A percentile compares a stretch with the other conserved stretches of the same genome.
phyloP scores from a whole-genome alignment of 1,284 basidiomycete species.

The Trichosporon sp. region DNA sequence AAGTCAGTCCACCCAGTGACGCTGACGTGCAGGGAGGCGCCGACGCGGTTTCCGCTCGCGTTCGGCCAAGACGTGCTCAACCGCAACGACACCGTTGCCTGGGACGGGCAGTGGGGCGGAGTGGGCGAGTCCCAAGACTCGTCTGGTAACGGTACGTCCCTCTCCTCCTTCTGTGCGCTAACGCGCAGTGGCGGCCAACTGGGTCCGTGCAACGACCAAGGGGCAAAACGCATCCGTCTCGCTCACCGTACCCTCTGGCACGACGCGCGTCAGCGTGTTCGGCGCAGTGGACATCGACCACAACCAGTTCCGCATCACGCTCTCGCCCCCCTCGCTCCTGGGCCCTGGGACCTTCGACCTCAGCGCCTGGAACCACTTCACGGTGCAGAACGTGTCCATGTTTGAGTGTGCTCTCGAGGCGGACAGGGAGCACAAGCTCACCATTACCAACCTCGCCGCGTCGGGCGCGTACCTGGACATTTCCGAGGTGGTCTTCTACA shows the following conservation, averaged over 20 bases:
- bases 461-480: not conserved
- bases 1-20: not conserved
- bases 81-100: too few species aligned
- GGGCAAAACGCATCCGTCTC: not conserved
- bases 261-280: not conserved
- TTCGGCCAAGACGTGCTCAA: not conserved
- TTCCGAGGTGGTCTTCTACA: not conserved
- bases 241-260: not conserved
- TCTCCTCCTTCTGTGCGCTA: too few species aligned
- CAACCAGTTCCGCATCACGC: not conserved
- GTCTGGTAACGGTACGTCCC: too few species aligned
- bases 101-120: not conserved
- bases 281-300: conserved; percentile 9
- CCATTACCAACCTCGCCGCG: not conserved
- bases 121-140: not conserved
- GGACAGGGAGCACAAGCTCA: not conserved
- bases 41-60: not conserved
- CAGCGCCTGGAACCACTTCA: not conserved
- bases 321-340: not conserved
- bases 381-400: conserved; percentile 1
- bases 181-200: not conserved
- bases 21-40: not conserved
- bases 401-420: not conserved
- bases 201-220: not conserved
- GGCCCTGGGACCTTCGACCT: not conserved